Evolutionary conservation across 495 filamentous ascomycete species (phyloP), one percentile per base, ranked within the genome.

Genomic region (Acidomyces sp.): DNA sequence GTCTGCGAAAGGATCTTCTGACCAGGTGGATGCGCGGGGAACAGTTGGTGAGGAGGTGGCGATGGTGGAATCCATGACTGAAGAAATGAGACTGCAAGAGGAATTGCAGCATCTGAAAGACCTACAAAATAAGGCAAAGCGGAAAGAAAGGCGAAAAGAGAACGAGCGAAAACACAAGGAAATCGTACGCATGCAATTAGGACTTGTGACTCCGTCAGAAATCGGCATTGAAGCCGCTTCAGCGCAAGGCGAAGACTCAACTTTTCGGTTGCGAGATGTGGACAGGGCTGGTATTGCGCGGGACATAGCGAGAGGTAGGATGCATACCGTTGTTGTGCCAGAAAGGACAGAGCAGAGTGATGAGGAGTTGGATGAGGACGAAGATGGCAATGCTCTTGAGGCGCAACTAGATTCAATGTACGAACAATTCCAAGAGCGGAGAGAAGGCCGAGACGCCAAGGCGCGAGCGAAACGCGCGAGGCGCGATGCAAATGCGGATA

Each of bases 151-250:
- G 43, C 67, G 85, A 45, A 78, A 71, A 50, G 83, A 87, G 27
- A 95, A 95, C 46, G 87, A 93, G 58, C 76, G 75, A 54, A 94
- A 86, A 62, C 77, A 80, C 48, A 85, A 80, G 58, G 87, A 93
- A 41, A 87, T 93, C 39, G 67, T 87, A 21, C 80, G 90, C 33
- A 75, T 96, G 79, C 92, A 97, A 61, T 74, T 97, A 67, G 75
- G 94, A 60, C 96, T 97, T 92, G 84, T 77, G 12, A 80, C 85
- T 1, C 88, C 90, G 12, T 87, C 82, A 67, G 92, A 97, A 45
- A 92, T 97, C 49, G 90, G 90, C 48, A 78, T 90, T 65, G 88
- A 95, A 56, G 85, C 93, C 56, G 63, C 69, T n/a, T 82, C 82
- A 10, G 77, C 80, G 1, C 61, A 67, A 24, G 86, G 84, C 5